Evolutionary conservation across 139 green algal genomes (phyloP).

Genomic region (Chloropicon primus): DNA sequence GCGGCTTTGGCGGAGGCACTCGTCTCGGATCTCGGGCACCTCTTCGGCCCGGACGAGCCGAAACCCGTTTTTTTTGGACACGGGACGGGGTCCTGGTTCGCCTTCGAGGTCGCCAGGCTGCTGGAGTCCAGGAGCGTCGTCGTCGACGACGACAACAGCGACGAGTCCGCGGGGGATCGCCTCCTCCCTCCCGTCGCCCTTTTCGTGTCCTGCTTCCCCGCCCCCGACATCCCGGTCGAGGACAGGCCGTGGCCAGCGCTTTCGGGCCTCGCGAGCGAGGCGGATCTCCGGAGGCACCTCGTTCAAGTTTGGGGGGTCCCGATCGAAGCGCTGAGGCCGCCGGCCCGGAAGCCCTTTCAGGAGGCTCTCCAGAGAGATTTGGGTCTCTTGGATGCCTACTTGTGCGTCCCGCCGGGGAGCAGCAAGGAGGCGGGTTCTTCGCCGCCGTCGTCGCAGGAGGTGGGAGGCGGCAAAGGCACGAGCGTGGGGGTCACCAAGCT

Average conservation of each 20-base stretch:
- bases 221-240: not conserved
- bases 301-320: not conserved
- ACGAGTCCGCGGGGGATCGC: not conserved
- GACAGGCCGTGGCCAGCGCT: not conserved
- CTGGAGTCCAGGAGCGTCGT: not conserved
- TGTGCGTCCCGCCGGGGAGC: not conserved
- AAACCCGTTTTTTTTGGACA: not conserved
- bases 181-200: not conserved
- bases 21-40: not conserved
- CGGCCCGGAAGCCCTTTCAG: not conserved
- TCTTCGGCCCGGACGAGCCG: not conserved
- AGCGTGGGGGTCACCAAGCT: no score
- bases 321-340: not conserved
- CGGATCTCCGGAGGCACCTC: not conserved
- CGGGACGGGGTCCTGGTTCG: not conserved
- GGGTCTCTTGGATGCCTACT: not conserved
- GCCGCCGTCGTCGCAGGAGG: no score
- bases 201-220: not conserved
- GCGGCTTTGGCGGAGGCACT: not conserved
- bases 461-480: no score
- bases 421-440: no score
- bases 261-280: not conserved
- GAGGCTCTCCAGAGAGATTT: not conserved
- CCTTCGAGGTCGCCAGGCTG: not conserved
- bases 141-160: not conserved